phyloP scores from a whole-genome alignment of 1,284 basidiomycete genomes.

The Rugiboletus extremiorientalis region DNA sequence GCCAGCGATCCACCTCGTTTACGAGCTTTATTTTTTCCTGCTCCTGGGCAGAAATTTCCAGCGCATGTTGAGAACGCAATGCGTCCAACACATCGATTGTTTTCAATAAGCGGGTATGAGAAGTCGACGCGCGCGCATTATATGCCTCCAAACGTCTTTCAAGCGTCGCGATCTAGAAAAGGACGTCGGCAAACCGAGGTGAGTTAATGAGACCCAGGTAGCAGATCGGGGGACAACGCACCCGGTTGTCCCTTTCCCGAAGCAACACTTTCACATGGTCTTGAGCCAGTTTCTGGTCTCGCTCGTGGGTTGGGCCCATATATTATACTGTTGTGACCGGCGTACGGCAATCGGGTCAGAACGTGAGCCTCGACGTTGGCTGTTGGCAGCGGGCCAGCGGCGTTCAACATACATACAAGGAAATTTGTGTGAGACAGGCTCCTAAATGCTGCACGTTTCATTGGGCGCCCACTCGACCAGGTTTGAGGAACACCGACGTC shows the following conservation, averaged over 20 bases:
- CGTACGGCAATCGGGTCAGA: constrained; percentile 6
- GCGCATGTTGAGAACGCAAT: constrained; percentile 38
- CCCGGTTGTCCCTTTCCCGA: constrained; percentile 33
- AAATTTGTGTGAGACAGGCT: constrained; percentile 10
- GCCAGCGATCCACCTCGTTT: constrained; percentile 40
- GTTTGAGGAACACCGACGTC: not conserved
- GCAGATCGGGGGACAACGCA: constrained; percentile 17
- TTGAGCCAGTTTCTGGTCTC: constrained; percentile 18
- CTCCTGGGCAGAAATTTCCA: constrained; percentile 42
- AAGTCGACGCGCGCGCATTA: constrained; percentile 43
- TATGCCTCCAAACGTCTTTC: constrained; percentile 42
- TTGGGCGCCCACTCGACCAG: not conserved
- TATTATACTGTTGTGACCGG: not conserved
- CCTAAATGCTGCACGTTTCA: not conserved
- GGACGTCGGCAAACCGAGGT: not conserved
- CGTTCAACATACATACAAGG: constrained; percentile 17
- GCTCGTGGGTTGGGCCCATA: constrained; percentile 28
- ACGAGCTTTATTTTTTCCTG: constrained; percentile 38
- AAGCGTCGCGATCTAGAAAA: constrained; percentile 38
- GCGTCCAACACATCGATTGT: constrained; percentile 55
- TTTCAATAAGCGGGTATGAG: constrained; percentile 49
- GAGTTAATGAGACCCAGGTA: not conserved
- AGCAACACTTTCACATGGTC: constrained; percentile 18
- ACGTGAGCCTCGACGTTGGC: not conserved
- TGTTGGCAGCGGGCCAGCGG: not conserved